phyloP scores from a whole-genome alignment of 306 rosid species.

The Rosa lucieae region DNA sequence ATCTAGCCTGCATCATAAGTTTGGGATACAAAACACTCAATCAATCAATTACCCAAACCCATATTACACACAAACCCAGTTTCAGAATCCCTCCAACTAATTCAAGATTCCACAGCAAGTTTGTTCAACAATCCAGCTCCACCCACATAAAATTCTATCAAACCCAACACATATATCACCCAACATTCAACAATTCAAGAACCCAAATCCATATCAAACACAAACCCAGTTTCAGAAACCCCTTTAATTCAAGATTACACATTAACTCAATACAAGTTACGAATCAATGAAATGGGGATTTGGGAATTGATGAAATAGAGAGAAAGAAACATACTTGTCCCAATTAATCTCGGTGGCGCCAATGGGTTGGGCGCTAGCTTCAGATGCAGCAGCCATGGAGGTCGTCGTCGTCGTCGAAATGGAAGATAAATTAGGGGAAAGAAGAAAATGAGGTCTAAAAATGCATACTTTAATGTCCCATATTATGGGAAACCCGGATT shows the following conservation, averaged over 20 bases:
- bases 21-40: not conserved
- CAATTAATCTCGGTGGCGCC: slow-evolving; percentile 86
- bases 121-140: not conserved
- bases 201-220: not conserved
- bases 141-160: not conserved
- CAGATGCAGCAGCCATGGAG: slow-evolving; percentile 49
- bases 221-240: not conserved
- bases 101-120: not conserved
- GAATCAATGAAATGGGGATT: not conserved
- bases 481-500: slow-evolving; percentile 3
- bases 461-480: slow-evolving; percentile 20
- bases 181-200: not conserved
- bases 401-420: slow-evolving; percentile 1
- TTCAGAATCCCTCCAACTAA: not conserved
- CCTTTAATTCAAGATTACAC: not conserved
- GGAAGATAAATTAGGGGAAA: not conserved
- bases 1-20: slow-evolving; percentile 67
- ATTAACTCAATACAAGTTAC: not conserved
- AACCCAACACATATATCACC: not conserved
- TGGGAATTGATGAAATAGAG: not conserved
- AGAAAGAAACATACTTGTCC: slow-evolving; percentile 63
- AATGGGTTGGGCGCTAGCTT: slow-evolving; percentile 44
- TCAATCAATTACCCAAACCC: not conserved
- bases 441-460: slow-evolving; percentile 25
- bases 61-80: not conserved